Conservation (phyloP, 2,329 filamentous ascomycete species). For the Colletotrichum higginsianum region DNA sequence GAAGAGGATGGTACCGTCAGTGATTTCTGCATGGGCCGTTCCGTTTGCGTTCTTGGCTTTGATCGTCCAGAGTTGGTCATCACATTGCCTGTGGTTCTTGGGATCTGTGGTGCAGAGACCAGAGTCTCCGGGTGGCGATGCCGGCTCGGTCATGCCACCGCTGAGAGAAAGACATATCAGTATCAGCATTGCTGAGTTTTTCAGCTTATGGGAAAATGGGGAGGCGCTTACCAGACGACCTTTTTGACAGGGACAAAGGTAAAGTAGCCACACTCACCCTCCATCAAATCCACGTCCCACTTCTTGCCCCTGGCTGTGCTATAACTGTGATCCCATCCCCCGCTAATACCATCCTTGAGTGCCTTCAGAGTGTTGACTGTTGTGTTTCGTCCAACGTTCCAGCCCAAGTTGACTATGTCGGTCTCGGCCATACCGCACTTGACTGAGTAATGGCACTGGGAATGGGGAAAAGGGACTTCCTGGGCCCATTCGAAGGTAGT, state of each 20-base stretch:
- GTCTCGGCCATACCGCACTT: slow-evolving; percentile 47
- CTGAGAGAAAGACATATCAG: neutral
- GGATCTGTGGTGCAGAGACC: neutral
- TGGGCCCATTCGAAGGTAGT: slow-evolving; percentile 48
- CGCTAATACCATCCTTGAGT: slow-evolving; percentile 47
- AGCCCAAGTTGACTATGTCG: slow-evolving; percentile 49
- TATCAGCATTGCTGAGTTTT: neutral
- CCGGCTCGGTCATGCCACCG: neutral
- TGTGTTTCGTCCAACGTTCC: slow-evolving; percentile 51
- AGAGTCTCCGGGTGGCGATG: neutral
- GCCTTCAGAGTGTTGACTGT: slow-evolving; percentile 43
- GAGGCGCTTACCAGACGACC: slow-evolving; percentile 27
- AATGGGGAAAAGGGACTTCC: slow-evolving; percentile 55
- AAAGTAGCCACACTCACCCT: slow-evolving; percentile 44
- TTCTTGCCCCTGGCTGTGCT: slow-evolving; percentile 9
- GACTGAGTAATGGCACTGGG: slow-evolving; percentile 52
- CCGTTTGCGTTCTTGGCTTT: slow-evolving; percentile 7
- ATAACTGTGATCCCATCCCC: slow-evolving; percentile 26
- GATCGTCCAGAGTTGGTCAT: neutral
- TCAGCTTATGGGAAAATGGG: neutral
- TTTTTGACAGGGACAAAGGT: slow-evolving; percentile 43
- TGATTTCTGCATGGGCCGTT: neutral
- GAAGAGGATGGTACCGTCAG: slow-evolving; percentile 42
- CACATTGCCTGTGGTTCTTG: neutral
- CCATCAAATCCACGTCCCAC: slow-evolving; percentile 24